Evolutionary conservation across 2,329 filamentous ascomycete species (phyloP).

Genomic region (Fusarium sp.): DNA sequence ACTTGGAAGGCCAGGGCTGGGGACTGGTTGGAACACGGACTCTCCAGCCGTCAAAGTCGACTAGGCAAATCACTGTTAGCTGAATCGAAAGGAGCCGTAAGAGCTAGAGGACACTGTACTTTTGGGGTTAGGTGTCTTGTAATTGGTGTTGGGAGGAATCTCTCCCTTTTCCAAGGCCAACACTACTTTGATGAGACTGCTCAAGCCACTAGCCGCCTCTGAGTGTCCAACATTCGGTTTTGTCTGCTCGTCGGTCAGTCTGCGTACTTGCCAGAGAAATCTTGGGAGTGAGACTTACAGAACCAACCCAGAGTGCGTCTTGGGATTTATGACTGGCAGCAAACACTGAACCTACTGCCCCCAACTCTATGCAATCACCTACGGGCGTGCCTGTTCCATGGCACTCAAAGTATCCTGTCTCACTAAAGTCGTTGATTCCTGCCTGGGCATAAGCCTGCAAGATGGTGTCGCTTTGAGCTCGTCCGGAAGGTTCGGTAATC

Average conservation of each 20-base stretch:
- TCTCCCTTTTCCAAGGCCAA: constrained; percentile 43
- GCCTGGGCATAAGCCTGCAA: constrained; percentile 42
- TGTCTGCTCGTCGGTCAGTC: constrained; percentile 43
- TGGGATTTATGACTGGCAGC: constrained; percentile 29
- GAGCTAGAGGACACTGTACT: constrained; percentile 13
- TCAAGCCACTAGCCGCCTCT: constrained; percentile 46
- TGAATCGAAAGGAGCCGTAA: neutral
- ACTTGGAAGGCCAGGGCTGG: constrained; percentile 41
- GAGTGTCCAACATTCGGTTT: constrained; percentile 47
- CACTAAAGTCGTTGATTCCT: constrained; percentile 33
- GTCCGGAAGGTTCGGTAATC: constrained; percentile 62
- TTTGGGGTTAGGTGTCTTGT: constrained; percentile 43
- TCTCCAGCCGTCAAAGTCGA: constrained; percentile 41
- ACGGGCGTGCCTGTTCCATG: constrained; percentile 48
- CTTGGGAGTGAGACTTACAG: constrained; percentile 52
- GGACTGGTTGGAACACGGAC: constrained; percentile 37
- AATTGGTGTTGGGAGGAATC: constrained; percentile 44
- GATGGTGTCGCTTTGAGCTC: constrained; percentile 54
- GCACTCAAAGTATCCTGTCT: constrained; percentile 47
- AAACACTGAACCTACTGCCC: constrained; percentile 51
- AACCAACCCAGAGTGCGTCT: constrained; percentile 55
- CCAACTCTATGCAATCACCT: constrained; percentile 46
- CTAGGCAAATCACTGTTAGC: constrained; percentile 15
- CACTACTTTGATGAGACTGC: constrained; percentile 45
- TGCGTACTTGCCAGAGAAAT: neutral